A percentile compares a stretch with the other conserved stretches of the same genome.
These are phyloP conservation scores for Catenaria anguillulae DNA, from an alignment of 371 early-diverging fungal species.

Conservation along the genomic window DNA sequence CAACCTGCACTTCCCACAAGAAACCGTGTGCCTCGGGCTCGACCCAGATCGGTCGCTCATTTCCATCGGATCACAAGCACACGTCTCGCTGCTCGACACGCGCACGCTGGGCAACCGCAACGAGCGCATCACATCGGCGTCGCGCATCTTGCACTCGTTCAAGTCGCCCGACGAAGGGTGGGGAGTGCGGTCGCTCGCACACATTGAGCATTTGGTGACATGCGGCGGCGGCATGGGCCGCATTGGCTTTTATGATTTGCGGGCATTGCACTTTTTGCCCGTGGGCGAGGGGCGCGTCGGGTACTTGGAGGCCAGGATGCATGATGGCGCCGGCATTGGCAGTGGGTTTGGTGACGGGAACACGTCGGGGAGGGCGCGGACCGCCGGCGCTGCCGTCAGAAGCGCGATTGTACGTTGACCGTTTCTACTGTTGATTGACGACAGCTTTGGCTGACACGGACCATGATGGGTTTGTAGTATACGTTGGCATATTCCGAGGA, in stretches of 20 bases:
- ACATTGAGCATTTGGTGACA: constrained; percentile 32
- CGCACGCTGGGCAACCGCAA: constrained; percentile 13
- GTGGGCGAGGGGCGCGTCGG: background rate
- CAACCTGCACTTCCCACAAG: constrained; percentile 24
- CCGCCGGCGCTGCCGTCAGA: too few relatives aligned
- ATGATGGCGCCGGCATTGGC: too few relatives aligned
- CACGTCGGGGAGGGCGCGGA: too few relatives aligned
- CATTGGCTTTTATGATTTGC: constrained; percentile 28
- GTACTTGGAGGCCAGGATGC: background rate
- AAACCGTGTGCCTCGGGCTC: constrained; percentile 38
- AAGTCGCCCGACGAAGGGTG: constrained; percentile 45
- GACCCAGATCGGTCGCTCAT: constrained; percentile 22
- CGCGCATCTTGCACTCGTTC: constrained; percentile 22
- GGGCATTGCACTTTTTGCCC: constrained; percentile 11
- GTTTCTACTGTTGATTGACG: too few relatives aligned
- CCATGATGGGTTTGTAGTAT: too few relatives aligned
- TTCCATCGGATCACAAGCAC: constrained; percentile 43
- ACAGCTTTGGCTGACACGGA: too few relatives aligned
- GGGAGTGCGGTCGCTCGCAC: constrained; percentile 46
- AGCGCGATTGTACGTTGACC: too few relatives aligned
- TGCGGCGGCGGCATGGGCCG: constrained; percentile 37
- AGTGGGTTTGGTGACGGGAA: too few relatives aligned
- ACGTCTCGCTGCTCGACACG: constrained; percentile 43
- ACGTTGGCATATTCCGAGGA: constrained; percentile 32
- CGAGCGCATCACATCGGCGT: background rate